Base-by-base conservation (phyloP, 192 early-diverging fungal genomes). In the Podila horticola region DNA sequence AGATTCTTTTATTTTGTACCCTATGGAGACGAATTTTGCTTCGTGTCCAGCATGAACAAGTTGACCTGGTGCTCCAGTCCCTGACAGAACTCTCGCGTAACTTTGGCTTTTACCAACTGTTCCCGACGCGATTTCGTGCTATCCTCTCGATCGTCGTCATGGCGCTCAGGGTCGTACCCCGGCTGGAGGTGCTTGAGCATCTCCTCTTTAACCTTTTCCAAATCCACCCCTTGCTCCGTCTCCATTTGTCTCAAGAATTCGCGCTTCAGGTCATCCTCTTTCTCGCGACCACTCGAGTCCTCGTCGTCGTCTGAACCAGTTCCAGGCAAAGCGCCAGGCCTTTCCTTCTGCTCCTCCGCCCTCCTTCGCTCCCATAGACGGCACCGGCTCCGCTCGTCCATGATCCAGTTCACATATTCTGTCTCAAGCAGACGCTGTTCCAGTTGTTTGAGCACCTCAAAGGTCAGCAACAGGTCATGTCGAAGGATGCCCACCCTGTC, bases 401-500 rank as follows among this genome's bases (percentile, higher is more conserved):
- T 67, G 20, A 89, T 65, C 88, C 88, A 89, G 62, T 87, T 89
- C 58, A 84, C 74, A 62, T 87, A 89, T 55, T 89, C 86, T 8
- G 72, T 86, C 62, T 89, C 86, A 34, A 86, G 59, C 61, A 87
- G 17, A 28, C 79, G 72, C 49, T 72, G 66, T 33, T 89, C 88
- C 24, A 87, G 69, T 24, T 82, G 76, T 64, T 89, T 89, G 38
- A 89, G 62, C 15, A 84, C 67, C 24, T 79, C 75, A 59, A 89
- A 89, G 0, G 82, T 66, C 26, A 86, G 72, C 36, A 89, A 28
- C 51, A 87, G 38, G 62, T 87, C 88, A 51, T 89, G 87, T 36
- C 88, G 64, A 41, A 87, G 38, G 4, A 85, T 71, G 4, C 83
- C 88, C 15, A 89, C 58, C 58, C 79, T 74, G 66, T 89, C 86